Conservation (phyloP, 192 early-diverging fungal genomes). For the Obelidium mucronatum region DNA sequence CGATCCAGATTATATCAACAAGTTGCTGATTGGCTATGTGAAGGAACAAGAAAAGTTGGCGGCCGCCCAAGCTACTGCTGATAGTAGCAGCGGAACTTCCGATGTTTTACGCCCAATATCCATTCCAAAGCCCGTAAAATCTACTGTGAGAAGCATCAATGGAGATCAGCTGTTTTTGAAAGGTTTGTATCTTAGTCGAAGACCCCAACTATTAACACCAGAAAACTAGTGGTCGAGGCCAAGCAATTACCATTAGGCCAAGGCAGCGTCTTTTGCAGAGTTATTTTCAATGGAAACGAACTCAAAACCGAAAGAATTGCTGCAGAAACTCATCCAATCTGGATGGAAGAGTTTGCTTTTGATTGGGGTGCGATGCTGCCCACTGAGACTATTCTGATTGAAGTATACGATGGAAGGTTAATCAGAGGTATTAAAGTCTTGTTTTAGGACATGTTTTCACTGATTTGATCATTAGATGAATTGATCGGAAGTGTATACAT, state of each 20-base stretch:
- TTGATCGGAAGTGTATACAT: constrained; percentile 41
- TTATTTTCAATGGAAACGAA: constrained; percentile 26
- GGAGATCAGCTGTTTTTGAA: constrained; percentile 40
- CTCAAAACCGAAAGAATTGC: constrained; percentile 29
- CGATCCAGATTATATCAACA: constrained; percentile 50
- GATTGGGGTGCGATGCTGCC: neutral
- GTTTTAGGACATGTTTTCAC: neutral
- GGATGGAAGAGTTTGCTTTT: constrained; percentile 49
- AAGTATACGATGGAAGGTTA: constrained; percentile 31
- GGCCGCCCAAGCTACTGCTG: neutral
- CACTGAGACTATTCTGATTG: constrained; percentile 37
- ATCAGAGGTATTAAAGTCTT: constrained; percentile 27
- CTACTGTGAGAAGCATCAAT: constrained; percentile 12
- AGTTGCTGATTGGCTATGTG: constrained; percentile 41
- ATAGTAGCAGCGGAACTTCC: neutral
- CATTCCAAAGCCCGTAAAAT: constrained; percentile 14
- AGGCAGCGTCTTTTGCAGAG: constrained; percentile 33
- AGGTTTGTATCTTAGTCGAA: constrained; percentile 21
- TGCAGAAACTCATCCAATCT: constrained; percentile 47
- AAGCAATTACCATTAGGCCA: constrained; percentile 37
- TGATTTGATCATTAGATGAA: constrained; percentile 35
- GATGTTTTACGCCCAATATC: neutral
- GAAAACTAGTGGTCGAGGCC: constrained; percentile 40
- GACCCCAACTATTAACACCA: neutral
- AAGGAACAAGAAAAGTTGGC: constrained; percentile 15